phyloP scores from a whole-genome alignment of 2,329 filamentous ascomycete genomes.

The Teratosphaeriaceae sp. region DNA sequence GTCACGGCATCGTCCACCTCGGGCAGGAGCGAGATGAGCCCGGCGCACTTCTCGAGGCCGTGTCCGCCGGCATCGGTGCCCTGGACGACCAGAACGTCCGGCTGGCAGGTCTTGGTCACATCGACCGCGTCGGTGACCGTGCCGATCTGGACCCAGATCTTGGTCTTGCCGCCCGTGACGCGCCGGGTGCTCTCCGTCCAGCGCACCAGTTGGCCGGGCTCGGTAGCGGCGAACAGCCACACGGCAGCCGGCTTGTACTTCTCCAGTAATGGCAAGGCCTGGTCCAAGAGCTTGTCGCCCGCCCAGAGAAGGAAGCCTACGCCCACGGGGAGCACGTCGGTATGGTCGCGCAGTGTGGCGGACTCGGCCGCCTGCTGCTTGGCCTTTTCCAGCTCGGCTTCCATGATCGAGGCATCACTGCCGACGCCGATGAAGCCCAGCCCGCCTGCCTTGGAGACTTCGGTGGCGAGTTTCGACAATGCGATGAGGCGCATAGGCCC shows the following conservation, averaged over 20 bases:
- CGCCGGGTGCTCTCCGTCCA: constrained; percentile 28
- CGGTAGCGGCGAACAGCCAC: constrained; percentile 60
- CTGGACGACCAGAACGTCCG: constrained; percentile 57
- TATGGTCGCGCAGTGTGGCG: constrained; percentile 13
- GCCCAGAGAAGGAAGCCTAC: constrained; percentile 57
- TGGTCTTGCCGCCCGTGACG: constrained; percentile 31
- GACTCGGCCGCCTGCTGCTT: constrained; percentile 19
- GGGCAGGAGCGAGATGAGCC: constrained; percentile 51
- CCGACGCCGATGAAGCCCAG: constrained; percentile 42
- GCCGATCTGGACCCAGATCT: constrained; percentile 57
- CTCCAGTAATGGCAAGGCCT: constrained; percentile 45
- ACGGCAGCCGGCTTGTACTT: constrained; percentile 49
- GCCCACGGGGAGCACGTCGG: constrained; percentile 44
- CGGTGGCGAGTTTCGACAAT: constrained; percentile 50
- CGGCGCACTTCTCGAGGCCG: constrained; percentile 48
- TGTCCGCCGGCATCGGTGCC: constrained; percentile 60
- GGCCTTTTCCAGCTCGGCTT: constrained; percentile 23
- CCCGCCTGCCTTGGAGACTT: constrained; percentile 51
- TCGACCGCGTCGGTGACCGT: constrained; percentile 50
- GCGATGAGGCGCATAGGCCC: constrained; percentile 65
- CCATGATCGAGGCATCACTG: constrained; percentile 33
- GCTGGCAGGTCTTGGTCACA: constrained; percentile 39
- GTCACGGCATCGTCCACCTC: constrained; percentile 48
- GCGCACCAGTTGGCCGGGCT: constrained; percentile 30
- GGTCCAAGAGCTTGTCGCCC: constrained; percentile 33